Base-by-base conservation (phyloP, 2,329 filamentous ascomycete species). In the Exophiala sideris region DNA sequence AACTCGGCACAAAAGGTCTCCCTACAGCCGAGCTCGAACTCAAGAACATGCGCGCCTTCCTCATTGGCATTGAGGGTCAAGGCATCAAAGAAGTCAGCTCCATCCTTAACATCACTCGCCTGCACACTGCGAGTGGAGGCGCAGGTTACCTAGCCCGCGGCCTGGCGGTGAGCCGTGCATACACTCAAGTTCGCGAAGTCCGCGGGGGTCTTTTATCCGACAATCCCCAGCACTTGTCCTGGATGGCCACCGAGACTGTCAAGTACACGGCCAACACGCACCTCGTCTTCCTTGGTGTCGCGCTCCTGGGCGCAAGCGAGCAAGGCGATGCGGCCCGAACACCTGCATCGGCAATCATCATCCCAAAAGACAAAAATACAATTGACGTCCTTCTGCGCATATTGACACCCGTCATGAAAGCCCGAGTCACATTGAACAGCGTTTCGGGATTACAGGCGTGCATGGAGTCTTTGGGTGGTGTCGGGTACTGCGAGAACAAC, bases 11-110 rank as follows among this genome's bases (percentile, higher is more conserved):
- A 0, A 81, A 81, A 44, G 76, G 83, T 0, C 73, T 91, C 0
- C 86, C 87, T 0, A 90, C 87, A 0, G 87, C 86, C 0, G 87
- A 91, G 67, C 76, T 91, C 0, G 84, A 86, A 56, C 75, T 88
- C 2, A 73, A 77, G 12, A 77, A 74, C n/a, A 82, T 82, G 76
- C 79, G 84, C 2, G 84, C 74, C 3, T 84, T 84, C 76, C 74
- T 89, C 5, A 71, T 91, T 24, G 88, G 88, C 5, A 71, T 78
- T 3, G 78, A 87, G 58, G 86, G 87, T 1, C 71, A 80, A 38
- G 88, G 87, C 1, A 78, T 88, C 29, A 79, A 81, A 20, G 85
- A 88, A 62, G 87, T 91, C 54, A 77, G 80, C 36, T 82, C 82
- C 1, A 74, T 91, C 11, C 73, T 91, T 6, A 89, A 84, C 54